Evolutionary conservation across 345 rosid genomes (phyloP).

Genomic region (Combretum micranthum): DNA sequence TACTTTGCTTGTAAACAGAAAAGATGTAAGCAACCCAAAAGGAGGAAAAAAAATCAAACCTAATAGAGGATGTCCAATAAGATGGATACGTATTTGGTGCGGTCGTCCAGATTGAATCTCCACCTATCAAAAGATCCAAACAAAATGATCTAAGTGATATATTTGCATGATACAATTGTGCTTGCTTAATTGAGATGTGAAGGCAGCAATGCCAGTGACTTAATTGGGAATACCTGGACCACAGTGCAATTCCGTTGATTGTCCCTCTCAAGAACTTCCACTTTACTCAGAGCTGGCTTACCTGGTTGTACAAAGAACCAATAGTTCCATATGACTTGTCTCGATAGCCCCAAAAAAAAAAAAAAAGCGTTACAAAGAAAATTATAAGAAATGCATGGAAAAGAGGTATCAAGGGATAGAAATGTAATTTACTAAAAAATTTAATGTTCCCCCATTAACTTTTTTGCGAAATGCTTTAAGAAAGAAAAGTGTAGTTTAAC

Average conservation of each 20-base stretch:
- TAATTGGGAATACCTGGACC: conserved; percentile 45
- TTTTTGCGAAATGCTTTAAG: background rate
- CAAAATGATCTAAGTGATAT: too few relatives aligned
- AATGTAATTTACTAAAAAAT: background rate
- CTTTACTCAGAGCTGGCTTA: conserved; percentile 71
- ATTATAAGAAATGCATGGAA: background rate
- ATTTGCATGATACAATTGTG: background rate
- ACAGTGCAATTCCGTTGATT: conserved; percentile 34
- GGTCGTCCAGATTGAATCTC: conserved; percentile 90
- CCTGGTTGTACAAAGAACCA: conserved; percentile 27
- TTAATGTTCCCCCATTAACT: too few relatives aligned
- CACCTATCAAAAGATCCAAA: conserved; percentile 33
- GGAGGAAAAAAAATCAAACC: conserved; percentile 29
- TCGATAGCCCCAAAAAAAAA: too few relatives aligned
- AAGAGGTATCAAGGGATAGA: background rate
- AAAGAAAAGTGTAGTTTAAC: background rate
- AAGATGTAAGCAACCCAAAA: background rate
- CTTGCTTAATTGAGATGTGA: background rate
- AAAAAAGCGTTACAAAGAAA: background rate
- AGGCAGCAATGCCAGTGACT: background rate
- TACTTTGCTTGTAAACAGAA: too few relatives aligned
- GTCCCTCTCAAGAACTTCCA: conserved; percentile 66
- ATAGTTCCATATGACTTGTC: background rate
- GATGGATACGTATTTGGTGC: conserved; percentile 89
- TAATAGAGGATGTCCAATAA: conserved; percentile 73